Evolutionary conservation across 106 monocot species (phyloP).

Genomic region (Allium cepa): DNA sequence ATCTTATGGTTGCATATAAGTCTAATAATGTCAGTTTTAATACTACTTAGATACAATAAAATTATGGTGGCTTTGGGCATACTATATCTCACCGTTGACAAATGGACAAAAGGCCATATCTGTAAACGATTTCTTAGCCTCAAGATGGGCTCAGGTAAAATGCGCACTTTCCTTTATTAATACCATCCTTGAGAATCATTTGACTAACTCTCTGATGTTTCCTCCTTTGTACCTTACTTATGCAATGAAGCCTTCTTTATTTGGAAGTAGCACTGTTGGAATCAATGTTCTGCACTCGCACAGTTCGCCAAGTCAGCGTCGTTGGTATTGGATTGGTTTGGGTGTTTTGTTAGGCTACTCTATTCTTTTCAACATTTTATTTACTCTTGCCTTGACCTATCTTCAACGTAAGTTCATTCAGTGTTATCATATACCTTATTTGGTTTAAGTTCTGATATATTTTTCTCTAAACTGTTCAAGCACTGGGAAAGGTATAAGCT

Average conservation of each 20-base stretch:
- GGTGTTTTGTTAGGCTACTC: slow-evolving; percentile 34
- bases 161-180: too few relatives aligned
- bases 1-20: not conserved
- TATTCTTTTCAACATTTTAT: slow-evolving; percentile 39
- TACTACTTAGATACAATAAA: slow-evolving; percentile 19
- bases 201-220: too few relatives aligned
- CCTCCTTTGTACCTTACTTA: too few relatives aligned
- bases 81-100: slow-evolving; percentile 28
- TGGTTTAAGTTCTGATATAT: too few relatives aligned
- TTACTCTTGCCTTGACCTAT: slow-evolving; percentile 31
- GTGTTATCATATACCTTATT: too few relatives aligned
- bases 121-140: slow-evolving; percentile 32
- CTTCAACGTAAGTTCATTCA: slow-evolving; percentile 31
- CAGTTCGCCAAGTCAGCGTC: slow-evolving; percentile 16
- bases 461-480: too few relatives aligned
- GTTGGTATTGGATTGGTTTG: slow-evolving; percentile 52
- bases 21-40: too few relatives aligned
- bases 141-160: slow-evolving; percentile 26
- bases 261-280: slow-evolving; percentile 18
- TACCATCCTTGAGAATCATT: too few relatives aligned
- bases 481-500: too few relatives aligned
- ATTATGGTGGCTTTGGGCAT: slow-evolving; percentile 35
- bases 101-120: slow-evolving; percentile 34
- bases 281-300: slow-evolving; percentile 23
- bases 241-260: too few relatives aligned